Percentiles rank a stretch among this genome's conserved stretches.
Evolutionary conservation across 176 grass and related monocot species (phyloP).

Genomic region (Bolboschoenus planiculmis): DNA sequence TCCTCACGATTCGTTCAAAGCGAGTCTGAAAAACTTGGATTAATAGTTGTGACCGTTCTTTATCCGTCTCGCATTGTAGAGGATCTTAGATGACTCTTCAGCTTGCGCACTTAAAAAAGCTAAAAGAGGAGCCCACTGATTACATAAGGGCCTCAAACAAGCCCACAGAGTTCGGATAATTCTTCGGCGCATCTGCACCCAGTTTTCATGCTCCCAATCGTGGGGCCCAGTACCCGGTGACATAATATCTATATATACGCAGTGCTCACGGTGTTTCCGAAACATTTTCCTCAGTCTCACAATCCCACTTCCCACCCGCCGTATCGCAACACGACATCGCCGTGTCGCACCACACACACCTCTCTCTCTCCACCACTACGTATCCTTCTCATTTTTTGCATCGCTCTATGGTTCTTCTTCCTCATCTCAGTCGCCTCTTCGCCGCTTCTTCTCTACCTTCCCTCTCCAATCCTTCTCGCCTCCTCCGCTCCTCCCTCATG

Average conservation of each 20-base stretch:
- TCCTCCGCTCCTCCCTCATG: conserved; percentile 11
- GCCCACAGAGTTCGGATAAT: neutral
- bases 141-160: neutral
- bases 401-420: conserved; percentile 5
- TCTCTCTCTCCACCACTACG: neutral
- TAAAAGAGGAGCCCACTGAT: neutral
- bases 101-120: neutral
- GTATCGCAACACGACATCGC: neutral
- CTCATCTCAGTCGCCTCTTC: conserved; percentile 19
- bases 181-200: neutral
- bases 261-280: neutral
- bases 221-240: neutral
- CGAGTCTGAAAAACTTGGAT: too few species aligned
- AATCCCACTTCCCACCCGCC: neutral
- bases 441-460: neutral
- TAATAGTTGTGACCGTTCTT: too few species aligned
- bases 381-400: too few species aligned
- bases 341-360: neutral
- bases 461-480: conserved; percentile 18
- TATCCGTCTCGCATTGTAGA: neutral
- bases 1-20: too few species aligned
- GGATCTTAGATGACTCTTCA: neutral
- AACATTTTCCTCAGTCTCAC: neutral
- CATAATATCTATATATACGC: neutral
- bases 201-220: neutral